Percentiles rank a stretch among this genome's conserved stretches.
Conservation (phyloP, 306 rosid species). For the Hippophae tibetana region DNA sequence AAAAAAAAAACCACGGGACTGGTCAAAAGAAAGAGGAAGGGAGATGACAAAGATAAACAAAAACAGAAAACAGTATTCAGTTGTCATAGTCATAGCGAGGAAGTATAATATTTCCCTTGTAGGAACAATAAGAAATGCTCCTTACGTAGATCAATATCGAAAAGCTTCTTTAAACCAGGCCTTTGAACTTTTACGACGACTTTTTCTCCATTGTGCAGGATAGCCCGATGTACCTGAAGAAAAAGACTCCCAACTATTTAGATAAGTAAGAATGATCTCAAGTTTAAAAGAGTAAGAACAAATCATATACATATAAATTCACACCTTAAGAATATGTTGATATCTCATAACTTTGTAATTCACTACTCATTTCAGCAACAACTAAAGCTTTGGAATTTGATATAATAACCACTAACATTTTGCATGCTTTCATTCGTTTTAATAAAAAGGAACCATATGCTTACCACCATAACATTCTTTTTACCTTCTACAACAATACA, state of each 20-base stretch:
- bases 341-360: background rate
- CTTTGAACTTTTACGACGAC: slow-evolving; percentile 91
- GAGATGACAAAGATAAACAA: no score
- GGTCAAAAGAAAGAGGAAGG: background rate
- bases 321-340: slow-evolving; percentile 4
- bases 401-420: no score
- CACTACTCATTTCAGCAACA: background rate
- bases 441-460: no score
- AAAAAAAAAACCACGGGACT: no score
- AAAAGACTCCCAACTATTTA: slow-evolving; percentile 1
- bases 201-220: slow-evolving; percentile 84
- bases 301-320: background rate
- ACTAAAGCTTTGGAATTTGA: background rate
- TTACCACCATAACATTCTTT: no score
- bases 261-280: slow-evolving; percentile 8
- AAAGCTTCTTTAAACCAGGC: slow-evolving; percentile 94
- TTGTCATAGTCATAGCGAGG: background rate
- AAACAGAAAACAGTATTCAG: no score
- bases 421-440: no score
- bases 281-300: background rate
- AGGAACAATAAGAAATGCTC: slow-evolving; percentile 13
- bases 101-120: background rate
- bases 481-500: no score
- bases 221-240: slow-evolving; percentile 81
- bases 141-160: slow-evolving; percentile 93